Evolutionary conservation across 306 rosid genomes (phyloP).

Genomic region (Sechiopsis laciniata): DNA sequence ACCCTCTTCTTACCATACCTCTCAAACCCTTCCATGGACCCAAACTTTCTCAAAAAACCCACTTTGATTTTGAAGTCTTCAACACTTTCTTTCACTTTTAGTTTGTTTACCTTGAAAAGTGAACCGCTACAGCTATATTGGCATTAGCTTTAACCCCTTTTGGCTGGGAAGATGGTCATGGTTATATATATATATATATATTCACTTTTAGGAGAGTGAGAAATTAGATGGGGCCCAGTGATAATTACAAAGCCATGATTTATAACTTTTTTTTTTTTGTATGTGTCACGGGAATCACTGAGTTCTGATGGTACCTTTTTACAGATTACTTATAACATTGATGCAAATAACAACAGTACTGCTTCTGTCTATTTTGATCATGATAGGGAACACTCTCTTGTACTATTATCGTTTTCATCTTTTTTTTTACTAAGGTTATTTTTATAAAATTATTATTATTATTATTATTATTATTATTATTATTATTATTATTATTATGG

Average conservation of each 20-base stretch:
- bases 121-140: neutral
- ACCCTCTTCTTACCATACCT: slow-evolving; percentile 62
- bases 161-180: neutral
- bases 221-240: slow-evolving; percentile 17
- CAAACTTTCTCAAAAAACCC: slow-evolving; percentile 26
- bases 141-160: slow-evolving; percentile 6
- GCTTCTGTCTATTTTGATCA: slow-evolving; percentile 12
- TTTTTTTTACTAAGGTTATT: too few relatives aligned
- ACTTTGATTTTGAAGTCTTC: slow-evolving; percentile 25
- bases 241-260: slow-evolving; percentile 31
- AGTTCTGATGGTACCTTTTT: slow-evolving; percentile 27
- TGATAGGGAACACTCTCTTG: slow-evolving; percentile 13
- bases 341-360: slow-evolving; percentile 10
- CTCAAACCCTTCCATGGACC: slow-evolving; percentile 22
- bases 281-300: slow-evolving; percentile 80
- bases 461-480: too few relatives aligned
- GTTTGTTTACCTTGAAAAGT: too few relatives aligned
- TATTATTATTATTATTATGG: too few relatives aligned
- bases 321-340: slow-evolving; percentile 18
- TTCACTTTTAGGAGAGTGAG: neutral
- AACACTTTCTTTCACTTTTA: slow-evolving; percentile 28
- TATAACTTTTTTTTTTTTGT: slow-evolving; percentile 30
- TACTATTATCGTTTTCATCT: slow-evolving; percentile 1
- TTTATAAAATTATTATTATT: too few relatives aligned
- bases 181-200: neutral